Evolutionary conservation across 1,139 yeast genomes (phyloP), one percentile per base, ranked within the genome.

Genomic region (Diutina rugosa): DNA sequence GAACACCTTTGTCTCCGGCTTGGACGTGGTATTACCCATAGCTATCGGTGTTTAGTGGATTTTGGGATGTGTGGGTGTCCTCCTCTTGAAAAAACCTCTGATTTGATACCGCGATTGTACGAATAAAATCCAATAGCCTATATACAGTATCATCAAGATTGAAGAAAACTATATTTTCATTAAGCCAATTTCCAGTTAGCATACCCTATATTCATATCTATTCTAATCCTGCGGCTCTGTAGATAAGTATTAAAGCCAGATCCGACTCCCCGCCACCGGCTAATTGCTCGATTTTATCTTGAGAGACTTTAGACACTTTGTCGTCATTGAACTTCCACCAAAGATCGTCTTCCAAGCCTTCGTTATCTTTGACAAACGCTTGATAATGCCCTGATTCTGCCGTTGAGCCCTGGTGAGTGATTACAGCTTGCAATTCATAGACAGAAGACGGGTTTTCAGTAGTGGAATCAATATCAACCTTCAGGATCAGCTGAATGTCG

Each of bases 231-330:
- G 84, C 80, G 4, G 90, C 95, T 66, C 85, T 86, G 75, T 93
- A 93, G 57, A 93, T 72, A 62, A 91, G 78, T 60, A 95, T 85
- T 70, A 93, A 80, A 1, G 99, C 99, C 64, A 95, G 84, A 70
- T 93, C 99, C 63, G 96, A 85, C 72, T 95, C 99, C 59, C 99
- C 97, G 56, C 99, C 99, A 54, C 99, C 99, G 8, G 97, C 88
- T 61, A 95, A 78, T 57, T 80, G 72, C 67, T 90, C 97, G 60
- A 93, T 82, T 67, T 82, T 89, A 56, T 90, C 95, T 66, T 82
- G 87, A 59, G 78, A 80, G 16, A 91, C 90, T 48, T 78, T 72
- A 9, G 84, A 74, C n/a, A 95, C 96, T 67, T 87, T 86, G 70
- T 91, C 96, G 69, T 93, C 99, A 68, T 93, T 90, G 72, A 90